These are phyloP conservation scores for Metschnikowia borealis DNA, from an alignment of 805 yeast genomes.

Conservation along the genomic window DNA sequence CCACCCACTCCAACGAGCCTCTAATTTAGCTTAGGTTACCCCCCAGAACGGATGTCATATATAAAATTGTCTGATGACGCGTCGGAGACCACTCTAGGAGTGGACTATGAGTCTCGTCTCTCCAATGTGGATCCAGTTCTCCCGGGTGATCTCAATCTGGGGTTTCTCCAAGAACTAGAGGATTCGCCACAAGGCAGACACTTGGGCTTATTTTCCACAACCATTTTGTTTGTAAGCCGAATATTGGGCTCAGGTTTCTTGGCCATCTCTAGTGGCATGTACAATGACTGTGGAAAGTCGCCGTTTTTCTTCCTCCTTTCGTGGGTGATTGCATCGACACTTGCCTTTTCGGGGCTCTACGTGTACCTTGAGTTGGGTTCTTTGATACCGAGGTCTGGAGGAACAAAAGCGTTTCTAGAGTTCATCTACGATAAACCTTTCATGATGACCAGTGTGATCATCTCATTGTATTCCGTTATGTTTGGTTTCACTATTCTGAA, in stretches of 20 bases:
- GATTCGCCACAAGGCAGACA: slow-evolving; percentile 73
- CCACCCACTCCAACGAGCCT: background rate
- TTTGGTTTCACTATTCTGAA: slow-evolving; percentile 56
- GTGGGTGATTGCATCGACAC: slow-evolving; percentile 59
- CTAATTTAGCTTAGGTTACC: background rate
- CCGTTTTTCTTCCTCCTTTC: slow-evolving; percentile 54
- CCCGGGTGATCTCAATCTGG: background rate
- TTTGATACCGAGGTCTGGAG: slow-evolving; percentile 70
- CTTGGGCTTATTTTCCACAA: slow-evolving; percentile 63
- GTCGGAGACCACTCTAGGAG: background rate
- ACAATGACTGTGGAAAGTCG: slow-evolving; percentile 65
- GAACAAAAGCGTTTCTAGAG: slow-evolving; percentile 69
- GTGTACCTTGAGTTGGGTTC: slow-evolving; percentile 69
- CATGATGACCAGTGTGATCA: slow-evolving; percentile 49
- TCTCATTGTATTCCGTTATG: slow-evolving; percentile 45
- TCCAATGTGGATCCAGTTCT: slow-evolving; percentile 3
- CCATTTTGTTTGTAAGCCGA: slow-evolving; percentile 59
- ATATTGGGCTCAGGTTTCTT: slow-evolving; percentile 78
- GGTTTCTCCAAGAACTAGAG: slow-evolving; percentile 33
- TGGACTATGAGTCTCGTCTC: slow-evolving; percentile 10
- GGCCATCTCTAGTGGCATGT: slow-evolving; percentile 66
- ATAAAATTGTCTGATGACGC: slow-evolving; percentile 7
- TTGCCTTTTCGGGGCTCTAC: slow-evolving; percentile 64
- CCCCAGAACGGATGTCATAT: slow-evolving; percentile 7
- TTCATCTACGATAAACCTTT: slow-evolving; percentile 59